Conservation (phyloP, 768 basidiomycete species). For the Mycena crocata region DNA sequence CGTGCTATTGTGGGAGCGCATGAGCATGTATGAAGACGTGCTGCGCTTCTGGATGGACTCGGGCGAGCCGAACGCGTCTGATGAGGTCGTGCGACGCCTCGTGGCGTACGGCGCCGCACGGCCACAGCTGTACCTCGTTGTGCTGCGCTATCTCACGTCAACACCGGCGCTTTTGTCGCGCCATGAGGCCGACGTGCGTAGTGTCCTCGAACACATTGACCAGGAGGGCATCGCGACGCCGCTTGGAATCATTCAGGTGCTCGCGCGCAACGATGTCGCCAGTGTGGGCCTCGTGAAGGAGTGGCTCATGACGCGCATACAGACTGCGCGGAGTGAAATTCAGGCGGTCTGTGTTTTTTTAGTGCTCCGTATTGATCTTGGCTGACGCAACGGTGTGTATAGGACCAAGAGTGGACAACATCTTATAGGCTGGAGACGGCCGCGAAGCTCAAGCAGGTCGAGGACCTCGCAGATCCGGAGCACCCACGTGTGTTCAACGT, state of each 20-base stretch:
- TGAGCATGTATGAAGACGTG: conserved; percentile 97
- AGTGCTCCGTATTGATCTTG: conserved; percentile 9
- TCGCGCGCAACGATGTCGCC: conserved; percentile 89
- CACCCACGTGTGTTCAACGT: conserved; percentile 93
- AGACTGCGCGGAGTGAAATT: conserved; percentile 78
- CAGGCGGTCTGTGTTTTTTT: conserved; percentile 69
- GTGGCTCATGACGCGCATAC: conserved; percentile 87
- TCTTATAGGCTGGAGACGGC: conserved; percentile 91
- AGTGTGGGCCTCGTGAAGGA: conserved; percentile 93
- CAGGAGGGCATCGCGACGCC: conserved; percentile 87
- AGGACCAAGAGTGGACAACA: conserved; percentile 90
- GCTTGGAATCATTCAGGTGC: conserved; percentile 87
- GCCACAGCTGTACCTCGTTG: conserved; percentile 86
- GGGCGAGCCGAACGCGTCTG: conserved; percentile 50
- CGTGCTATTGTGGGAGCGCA: conserved; percentile 90
- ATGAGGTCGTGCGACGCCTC: conserved; percentile 79
- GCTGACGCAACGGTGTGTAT: conserved; percentile 9
- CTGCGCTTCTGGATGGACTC: conserved; percentile 93
- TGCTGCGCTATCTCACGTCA: conserved; percentile 90
- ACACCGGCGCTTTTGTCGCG: conserved; percentile 76
- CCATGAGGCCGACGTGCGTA: conserved; percentile 78
- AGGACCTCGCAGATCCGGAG: conserved; percentile 81
- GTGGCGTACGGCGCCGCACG: conserved; percentile 76
- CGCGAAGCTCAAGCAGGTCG: conserved; percentile 83
- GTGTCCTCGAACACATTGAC: conserved; percentile 83